Evolutionary conservation across 2,329 filamentous ascomycete species (phyloP), one percentile per base, ranked within the genome.

Genomic region (Hypoxylon sp.): DNA sequence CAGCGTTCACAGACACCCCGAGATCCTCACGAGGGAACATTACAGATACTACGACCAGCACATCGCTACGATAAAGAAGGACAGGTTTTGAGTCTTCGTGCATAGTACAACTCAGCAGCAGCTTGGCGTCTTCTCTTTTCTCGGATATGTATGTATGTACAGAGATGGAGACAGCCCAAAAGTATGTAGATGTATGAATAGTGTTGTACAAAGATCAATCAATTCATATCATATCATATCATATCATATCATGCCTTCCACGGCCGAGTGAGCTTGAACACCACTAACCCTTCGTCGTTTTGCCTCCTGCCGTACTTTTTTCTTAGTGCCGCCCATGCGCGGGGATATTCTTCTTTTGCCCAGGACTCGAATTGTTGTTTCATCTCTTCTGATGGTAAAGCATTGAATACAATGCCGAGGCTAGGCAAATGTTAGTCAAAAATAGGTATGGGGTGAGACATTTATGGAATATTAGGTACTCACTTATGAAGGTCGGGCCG

Each of bases 1-100:
- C 24, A 97, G 91, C 79, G 91, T 97, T 61, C 93, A 99, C 83
- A 85, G 86, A 72, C 96, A 99, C 82, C 96, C 96, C 3, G 92
- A 97, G 80, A 85, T 97, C 63, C 79, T 97, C 72, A 83, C 85
- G 64, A 74, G 80, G 44, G 66, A 69, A 5, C 46, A 63, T 35
- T 17, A 62, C 39, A 67, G 57, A 22, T 61, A 60, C 24, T 46
- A 59, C 14, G 54, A 52, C 51, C 74, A 78, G 65, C 72, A 66
- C 54, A 59, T 65, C 24, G 64, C 66, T 5, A 65, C 63, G 14
- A 9, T 59, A 19, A 69, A 69, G 44, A 71, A 54, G 39, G 37
- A 60, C 11, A 6, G 19, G 22, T 31, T 14, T 9, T 31, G 46
- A n/a, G 39, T 24, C 17, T 44, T 63, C n/a, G 37, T 47, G 14